Base-by-base conservation (phyloP, 2,329 filamentous ascomycete species). In the Penicillium sp. region DNA sequence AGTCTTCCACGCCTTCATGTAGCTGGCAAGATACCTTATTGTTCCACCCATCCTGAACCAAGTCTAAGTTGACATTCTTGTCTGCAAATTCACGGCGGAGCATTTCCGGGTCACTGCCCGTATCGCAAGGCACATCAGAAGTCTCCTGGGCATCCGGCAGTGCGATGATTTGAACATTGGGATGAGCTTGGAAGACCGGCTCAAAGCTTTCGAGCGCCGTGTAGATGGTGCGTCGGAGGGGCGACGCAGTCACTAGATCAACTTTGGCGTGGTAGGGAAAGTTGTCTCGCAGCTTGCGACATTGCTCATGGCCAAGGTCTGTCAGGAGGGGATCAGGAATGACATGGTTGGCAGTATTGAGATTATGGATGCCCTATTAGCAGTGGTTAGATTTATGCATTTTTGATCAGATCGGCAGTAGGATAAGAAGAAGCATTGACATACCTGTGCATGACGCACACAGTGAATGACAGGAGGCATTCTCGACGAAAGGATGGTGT, bases 251-350 rank as follows among this genome's bases (percentile, higher is more conserved):
- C 9, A 94, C 73, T 50, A 84, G 73, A 3, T 82, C 81, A 55
- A 92, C 68, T 26, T 72, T 64, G 45, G 70, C 67, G 58, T 84
- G 81, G 62, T 76, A 64, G 7, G 83, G 77, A 59, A 93, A 94
- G 32, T 45, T 53, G 18, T 69, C 57, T 52, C 74, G 65, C 27
- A 95, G 79, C 11, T 65, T 60, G 16, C 64, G 68, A 67, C 87
- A 93, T 73, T 95, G 87, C 45, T 78, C 56, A 58, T 81, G 72
- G 52, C 89, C 89, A n/a, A 81, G 71, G 0, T 76, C 70, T 1
- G 89, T 95, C 37, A 95, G 75, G 42, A 77, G 69, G 1, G 89
- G 88, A 57, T 95, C 89, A n/a, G 61, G 80, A 27, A 94, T 69
- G 44, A 67, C 57, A 59, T 89, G 82, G 65, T 89, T 86, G 45